Conservation (phyloP, 2,329 filamentous ascomycete genomes). For the Cordyceps fumosorosea region DNA sequence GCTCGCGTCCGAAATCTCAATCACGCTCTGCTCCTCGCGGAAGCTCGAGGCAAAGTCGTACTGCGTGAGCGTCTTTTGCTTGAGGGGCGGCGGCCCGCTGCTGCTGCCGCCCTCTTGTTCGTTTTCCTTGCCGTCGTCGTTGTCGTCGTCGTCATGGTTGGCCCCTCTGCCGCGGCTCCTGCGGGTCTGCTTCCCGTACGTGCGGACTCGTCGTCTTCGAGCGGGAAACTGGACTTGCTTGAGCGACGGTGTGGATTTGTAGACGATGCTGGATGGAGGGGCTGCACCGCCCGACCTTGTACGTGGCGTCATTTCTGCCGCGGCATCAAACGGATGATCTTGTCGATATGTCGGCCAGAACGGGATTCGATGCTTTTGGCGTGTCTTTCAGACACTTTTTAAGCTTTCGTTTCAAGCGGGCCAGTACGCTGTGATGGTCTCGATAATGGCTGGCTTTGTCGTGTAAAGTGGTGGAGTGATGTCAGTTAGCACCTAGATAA, state of each 20-base stretch:
- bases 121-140: slow-evolving; percentile 32
- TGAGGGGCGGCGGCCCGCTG: slow-evolving; percentile 16
- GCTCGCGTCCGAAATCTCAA: slow-evolving; percentile 13
- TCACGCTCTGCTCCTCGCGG: slow-evolving; percentile 25
- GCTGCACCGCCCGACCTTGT: slow-evolving; percentile 32
- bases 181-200: slow-evolving; percentile 22
- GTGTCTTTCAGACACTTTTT: neutral
- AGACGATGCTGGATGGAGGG: slow-evolving; percentile 29
- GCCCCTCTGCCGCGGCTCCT: neutral
- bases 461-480: neutral
- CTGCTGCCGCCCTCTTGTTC: slow-evolving; percentile 23
- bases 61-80: slow-evolving; percentile 38
- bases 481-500: neutral
- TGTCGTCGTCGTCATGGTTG: slow-evolving; percentile 16
- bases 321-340: neutral
- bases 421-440: neutral
- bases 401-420: neutral
- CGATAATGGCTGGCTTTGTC: neutral
- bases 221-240: slow-evolving; percentile 34
- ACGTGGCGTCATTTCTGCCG: slow-evolving; percentile 27
- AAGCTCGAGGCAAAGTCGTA: slow-evolving; percentile 33
- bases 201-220: slow-evolving; percentile 27
- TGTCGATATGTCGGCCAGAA: neutral
- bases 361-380: accelerated
- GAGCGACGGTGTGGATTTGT: slow-evolving; percentile 30